Conservation (phyloP, 495 filamentous ascomycete genomes). For the Annulohypoxylon maeteangense region DNA sequence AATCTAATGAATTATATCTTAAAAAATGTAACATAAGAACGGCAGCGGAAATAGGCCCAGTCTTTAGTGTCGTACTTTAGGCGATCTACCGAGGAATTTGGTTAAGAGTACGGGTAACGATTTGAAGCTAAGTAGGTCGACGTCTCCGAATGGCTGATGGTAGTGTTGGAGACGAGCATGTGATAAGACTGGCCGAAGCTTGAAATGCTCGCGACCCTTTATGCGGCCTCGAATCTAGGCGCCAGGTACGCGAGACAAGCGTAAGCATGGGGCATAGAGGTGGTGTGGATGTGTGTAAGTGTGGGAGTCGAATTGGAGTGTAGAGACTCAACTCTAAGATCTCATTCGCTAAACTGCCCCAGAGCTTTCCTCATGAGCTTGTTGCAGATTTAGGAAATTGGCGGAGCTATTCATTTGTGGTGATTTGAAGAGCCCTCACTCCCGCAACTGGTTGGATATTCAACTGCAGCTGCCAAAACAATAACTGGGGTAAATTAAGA, state of each 20-base stretch:
- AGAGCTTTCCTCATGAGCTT: slow-evolving; percentile 23
- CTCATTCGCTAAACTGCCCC: slow-evolving; percentile 33
- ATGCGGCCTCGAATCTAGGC: slow-evolving; percentile 43
- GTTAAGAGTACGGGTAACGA: slow-evolving; percentile 2
- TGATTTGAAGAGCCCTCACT: slow-evolving; percentile 26
- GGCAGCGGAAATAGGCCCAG: background rate
- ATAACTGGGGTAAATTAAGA: slow-evolving; percentile 16
- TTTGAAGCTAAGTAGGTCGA: slow-evolving; percentile 11
- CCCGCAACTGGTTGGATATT: slow-evolving; percentile 30
- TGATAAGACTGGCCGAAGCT: slow-evolving; percentile 36
- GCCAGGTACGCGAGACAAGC: slow-evolving; percentile 45
- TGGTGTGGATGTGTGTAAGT: slow-evolving; percentile 35
- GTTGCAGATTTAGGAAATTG: slow-evolving; percentile 40
- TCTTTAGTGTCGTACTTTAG: background rate
- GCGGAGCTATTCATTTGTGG: slow-evolving; percentile 28
- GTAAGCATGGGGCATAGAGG: slow-evolving; percentile 38
- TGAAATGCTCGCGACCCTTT: slow-evolving; percentile 24
- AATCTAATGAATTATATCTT: background rate
- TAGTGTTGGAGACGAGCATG: slow-evolving; percentile 27
- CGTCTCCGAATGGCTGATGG: slow-evolving; percentile 21
- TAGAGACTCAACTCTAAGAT: slow-evolving; percentile 14
- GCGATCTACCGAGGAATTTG: background rate
- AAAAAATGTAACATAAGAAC: slow-evolving; percentile 3
- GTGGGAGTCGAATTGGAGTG: slow-evolving; percentile 30
- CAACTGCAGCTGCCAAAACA: slow-evolving; percentile 30